Percentiles rank a stretch among this genome's conserved stretches.
Conservation (phyloP, 768 basidiomycete genomes). For the Auriscalpium orientale region DNA sequence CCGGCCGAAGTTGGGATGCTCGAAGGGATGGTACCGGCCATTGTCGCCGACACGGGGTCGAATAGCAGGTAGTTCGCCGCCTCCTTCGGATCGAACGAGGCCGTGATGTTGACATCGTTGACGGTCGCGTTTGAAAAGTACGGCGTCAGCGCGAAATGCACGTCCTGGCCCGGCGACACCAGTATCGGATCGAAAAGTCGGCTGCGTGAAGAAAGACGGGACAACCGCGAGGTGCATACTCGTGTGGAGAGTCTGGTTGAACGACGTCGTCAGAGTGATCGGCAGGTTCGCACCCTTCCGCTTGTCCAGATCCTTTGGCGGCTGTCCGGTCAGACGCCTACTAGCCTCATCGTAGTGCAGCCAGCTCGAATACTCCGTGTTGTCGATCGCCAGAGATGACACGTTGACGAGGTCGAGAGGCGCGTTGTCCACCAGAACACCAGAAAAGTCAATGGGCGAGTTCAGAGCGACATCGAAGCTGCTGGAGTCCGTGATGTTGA, state of each 20-base stretch:
- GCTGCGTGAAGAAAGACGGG: conserved; percentile 62
- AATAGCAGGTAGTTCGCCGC: conserved; percentile 47
- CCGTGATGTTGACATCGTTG: conserved; percentile 45
- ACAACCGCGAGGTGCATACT: conserved; percentile 60
- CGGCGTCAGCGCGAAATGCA: conserved; percentile 46
- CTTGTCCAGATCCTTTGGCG: conserved; percentile 37
- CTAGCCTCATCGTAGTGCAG: conserved; percentile 49
- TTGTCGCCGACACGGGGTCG: conserved; percentile 32
- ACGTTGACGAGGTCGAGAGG: conserved; percentile 55
- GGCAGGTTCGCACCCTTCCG: conserved; percentile 37
- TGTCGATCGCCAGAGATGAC: conserved; percentile 48
- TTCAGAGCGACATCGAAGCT: conserved; percentile 44
- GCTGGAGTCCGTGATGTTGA: conserved; percentile 62
- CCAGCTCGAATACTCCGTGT: conserved; percentile 47
- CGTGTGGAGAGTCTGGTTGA: conserved; percentile 61
- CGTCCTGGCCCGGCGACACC: conserved; percentile 39
- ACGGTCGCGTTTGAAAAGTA: conserved; percentile 46
- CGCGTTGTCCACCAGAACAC: conserved; percentile 55
- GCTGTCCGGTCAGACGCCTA: conserved; percentile 56
- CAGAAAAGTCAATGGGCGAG: conserved; percentile 52
- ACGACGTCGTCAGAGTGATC: conserved; percentile 50
- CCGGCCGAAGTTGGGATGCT: conserved; percentile 24
- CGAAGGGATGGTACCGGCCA: conserved; percentile 51
- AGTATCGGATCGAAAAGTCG: conserved; percentile 54
- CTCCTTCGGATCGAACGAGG: conserved; percentile 44